phyloP scores from a whole-genome alignment of 495 filamentous ascomycete species.

The Lepidopterella palustris region DNA sequence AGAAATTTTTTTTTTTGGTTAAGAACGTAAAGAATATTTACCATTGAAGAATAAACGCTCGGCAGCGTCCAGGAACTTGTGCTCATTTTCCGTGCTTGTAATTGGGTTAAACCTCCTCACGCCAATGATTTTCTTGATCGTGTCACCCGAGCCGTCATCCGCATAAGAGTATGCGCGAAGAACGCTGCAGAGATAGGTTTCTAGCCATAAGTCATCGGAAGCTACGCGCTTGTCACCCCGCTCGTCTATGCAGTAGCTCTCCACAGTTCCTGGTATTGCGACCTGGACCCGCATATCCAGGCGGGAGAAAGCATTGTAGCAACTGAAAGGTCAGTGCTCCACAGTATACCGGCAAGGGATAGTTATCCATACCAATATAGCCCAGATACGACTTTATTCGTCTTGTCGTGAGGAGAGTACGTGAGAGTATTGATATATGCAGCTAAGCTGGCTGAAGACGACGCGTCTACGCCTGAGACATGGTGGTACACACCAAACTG shows the following conservation, averaged over 20 bases:
- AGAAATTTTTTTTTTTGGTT: neutral
- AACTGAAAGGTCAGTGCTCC: conserved; percentile 48
- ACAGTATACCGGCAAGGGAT: neutral
- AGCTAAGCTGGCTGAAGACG: conserved; percentile 90
- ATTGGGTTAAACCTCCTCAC: conserved; percentile 95
- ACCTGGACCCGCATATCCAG: conserved; percentile 98
- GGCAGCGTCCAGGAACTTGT: conserved; percentile 91
- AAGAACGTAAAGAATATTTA: conserved; percentile 33
- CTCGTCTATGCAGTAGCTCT: conserved; percentile 95
- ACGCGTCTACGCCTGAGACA: conserved; percentile 95
- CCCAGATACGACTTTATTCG: conserved; percentile 84
- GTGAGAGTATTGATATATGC: conserved; percentile 98
- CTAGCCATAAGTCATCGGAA: conserved; percentile 89
- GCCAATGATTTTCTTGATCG: conserved; percentile 87
- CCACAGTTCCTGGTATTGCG: conserved; percentile 88
- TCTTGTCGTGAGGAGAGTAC: conserved; percentile 78
- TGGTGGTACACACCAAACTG: conserved; percentile 94
- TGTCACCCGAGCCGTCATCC: conserved; percentile 85
- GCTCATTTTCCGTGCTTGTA: conserved; percentile 93
- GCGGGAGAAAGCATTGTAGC: conserved; percentile 98
- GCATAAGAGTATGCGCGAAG: conserved; percentile 92
- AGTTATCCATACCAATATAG: conserved; percentile 68
- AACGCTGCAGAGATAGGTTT: conserved; percentile 93
- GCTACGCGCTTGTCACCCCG: conserved; percentile 87
- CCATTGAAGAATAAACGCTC: conserved; percentile 93